Base-by-base conservation (phyloP, 768 basidiomycete genomes). In the Agaricus sinodeliciosus region DNA sequence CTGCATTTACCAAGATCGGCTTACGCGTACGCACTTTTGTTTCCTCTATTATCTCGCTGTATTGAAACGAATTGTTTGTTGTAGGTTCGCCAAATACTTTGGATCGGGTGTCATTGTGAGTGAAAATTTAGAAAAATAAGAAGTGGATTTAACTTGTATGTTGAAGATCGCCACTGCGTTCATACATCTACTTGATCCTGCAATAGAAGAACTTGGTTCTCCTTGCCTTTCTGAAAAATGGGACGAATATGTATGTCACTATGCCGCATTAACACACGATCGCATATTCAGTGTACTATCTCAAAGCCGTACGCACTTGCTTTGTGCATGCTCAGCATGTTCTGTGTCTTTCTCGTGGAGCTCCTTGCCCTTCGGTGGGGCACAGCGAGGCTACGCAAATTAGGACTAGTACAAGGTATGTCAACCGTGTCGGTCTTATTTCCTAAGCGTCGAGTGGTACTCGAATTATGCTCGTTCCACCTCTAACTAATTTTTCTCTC, bases 311-410 rank as follows among this genome's bases (percentile, higher is more conserved):
- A 89, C 67, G 76, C 90, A 0, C 75, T 94, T 4, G 93, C 84
- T 0, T 70, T 96, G 26, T 85, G 88, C 53, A 79, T 97, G 66
- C 62, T 84, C 40, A 85, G 90, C 61, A 84, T 96, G 34, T 94
- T 92, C 64, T 58, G 62, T 25, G 87, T 96, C 42, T 97, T 96
- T 71, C 75, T 91, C 58, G 68, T 88, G 46, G 94, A 98, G 67
- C 66, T 97, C 13, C 62, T 89, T 44, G 92, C 94, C 11, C 92
- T 94, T 71, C 82, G 94, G 50, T 84, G 87, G 75, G 95, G 94
- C 0, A 85, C 80, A 0, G 71, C 81, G 7, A 86, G 81, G 63
- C 78, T 97, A 6, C 72, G 74, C 15, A 74, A 75, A 53, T 65
- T 90, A 6, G 90, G 91, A 9, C 61, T 86, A 22, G 64, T 64